Conservation (phyloP, 2,329 filamentous ascomycete species). For the Exophiala oligosperma region DNA sequence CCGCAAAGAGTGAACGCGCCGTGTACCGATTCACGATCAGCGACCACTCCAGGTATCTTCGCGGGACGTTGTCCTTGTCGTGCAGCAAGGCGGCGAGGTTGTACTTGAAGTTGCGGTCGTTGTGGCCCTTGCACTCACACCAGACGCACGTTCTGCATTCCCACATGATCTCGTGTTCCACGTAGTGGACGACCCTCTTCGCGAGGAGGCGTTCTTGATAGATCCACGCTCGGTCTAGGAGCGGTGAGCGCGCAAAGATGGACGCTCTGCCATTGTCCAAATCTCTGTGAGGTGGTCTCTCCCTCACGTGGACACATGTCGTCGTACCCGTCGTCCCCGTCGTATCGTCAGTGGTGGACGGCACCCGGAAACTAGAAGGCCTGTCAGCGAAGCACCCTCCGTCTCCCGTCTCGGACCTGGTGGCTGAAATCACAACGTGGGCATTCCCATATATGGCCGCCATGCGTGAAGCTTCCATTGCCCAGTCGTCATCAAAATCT, state of each 20-base stretch:
- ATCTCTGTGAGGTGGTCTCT: background rate
- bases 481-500: slow-evolving; percentile 23
- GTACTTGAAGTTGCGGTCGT: too few relatives aligned
- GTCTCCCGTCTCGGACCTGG: slow-evolving; percentile 1
- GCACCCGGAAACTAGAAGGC: background rate
- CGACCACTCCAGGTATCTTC: too few relatives aligned
- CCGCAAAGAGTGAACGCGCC: slow-evolving; percentile 5
- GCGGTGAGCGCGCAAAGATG: background rate
- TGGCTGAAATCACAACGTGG: slow-evolving; percentile 15
- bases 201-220: slow-evolving; percentile 21
- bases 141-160: slow-evolving; percentile 12
- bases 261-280: too few relatives aligned
- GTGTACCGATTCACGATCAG: too few relatives aligned
- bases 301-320: background rate
- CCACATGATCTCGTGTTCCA: slow-evolving; percentile 16
- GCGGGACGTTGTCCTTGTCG: too few relatives aligned
- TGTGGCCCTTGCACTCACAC: slow-evolving; percentile 5
- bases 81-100: too few relatives aligned
- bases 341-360: background rate
- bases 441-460: slow-evolving; percentile 17
- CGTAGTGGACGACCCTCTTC: slow-evolving; percentile 13
- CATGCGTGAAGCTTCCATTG: slow-evolving; percentile 14
- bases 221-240: slow-evolving; percentile 14
- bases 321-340: background rate
- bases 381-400: background rate